These are phyloP conservation scores for Penicillium tannophilum DNA, from an alignment of 495 filamentous ascomycete genomes.

Conservation along the genomic window DNA sequence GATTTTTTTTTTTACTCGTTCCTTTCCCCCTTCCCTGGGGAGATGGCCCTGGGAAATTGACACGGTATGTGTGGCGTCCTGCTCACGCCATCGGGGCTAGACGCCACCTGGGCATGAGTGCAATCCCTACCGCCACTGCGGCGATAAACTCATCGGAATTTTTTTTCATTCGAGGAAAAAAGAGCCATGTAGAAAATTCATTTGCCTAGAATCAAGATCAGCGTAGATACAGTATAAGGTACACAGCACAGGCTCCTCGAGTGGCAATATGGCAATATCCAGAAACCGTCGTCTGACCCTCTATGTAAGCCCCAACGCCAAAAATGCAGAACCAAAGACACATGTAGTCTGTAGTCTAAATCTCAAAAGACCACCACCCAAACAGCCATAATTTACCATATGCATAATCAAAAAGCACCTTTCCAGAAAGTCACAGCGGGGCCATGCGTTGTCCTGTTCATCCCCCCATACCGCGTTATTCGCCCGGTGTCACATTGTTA, in stretches of 20 bases:
- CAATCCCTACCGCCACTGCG: not conserved
- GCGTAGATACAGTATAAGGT: not conserved
- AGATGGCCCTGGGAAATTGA: not conserved
- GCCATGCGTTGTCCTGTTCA: not conserved
- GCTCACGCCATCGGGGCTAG: not conserved
- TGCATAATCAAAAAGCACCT: not conserved
- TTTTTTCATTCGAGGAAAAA: not conserved
- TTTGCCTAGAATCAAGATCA: not conserved
- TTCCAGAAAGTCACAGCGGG: not conserved
- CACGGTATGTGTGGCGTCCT: slow-evolving; percentile 2
- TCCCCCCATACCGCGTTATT: not conserved
- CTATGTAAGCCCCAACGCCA: not conserved
- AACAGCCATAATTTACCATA: not conserved
- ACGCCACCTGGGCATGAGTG: slow-evolving; percentile 1
- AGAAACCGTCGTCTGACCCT: not conserved
- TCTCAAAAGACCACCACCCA: not conserved
- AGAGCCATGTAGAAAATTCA: not conserved
- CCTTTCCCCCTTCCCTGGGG: not conserved
- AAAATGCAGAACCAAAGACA: not conserved
- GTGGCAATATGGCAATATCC: not conserved
- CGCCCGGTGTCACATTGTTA: not conserved
- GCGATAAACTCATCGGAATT: not conserved
- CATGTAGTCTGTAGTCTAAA: not conserved
- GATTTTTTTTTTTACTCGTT: not conserved
- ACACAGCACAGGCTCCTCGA: not conserved